Evolutionary conservation across 371 early-diverging fungal species (phyloP).

Genomic region (Funneliformis caledonium): DNA sequence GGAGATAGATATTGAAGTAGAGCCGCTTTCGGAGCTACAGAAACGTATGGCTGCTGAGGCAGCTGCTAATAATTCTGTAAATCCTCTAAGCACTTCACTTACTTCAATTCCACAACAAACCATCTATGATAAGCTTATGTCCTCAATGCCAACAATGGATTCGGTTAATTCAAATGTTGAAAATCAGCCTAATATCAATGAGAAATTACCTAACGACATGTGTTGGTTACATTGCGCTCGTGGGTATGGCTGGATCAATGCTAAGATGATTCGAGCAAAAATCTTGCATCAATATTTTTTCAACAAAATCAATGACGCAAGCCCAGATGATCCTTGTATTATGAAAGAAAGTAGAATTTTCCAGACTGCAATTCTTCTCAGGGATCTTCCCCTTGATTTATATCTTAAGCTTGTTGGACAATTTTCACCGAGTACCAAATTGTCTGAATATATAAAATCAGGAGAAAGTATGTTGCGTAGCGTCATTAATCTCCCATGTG

Average conservation of each 20-base stretch:
- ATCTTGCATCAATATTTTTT: constrained; percentile 34
- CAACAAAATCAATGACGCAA: constrained; percentile 23
- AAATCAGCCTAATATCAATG: neutral
- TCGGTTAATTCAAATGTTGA: neutral
- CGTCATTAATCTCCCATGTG: constrained; percentile 20
- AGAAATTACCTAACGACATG: constrained; percentile 15
- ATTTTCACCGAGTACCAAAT: constrained; percentile 15
- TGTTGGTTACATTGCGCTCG: constrained; percentile 39
- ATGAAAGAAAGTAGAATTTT: constrained; percentile 10
- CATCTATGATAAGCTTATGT: constrained; percentile 9
- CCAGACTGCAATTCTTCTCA: constrained; percentile 32
- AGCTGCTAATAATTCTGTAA: neutral
- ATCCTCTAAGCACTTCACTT: neutral
- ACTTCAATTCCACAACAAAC: neutral
- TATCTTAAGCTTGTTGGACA: constrained; percentile 37
- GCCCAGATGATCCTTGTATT: constrained; percentile 18
- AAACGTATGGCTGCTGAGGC: constrained; percentile 35
- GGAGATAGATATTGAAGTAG: constrained; percentile 22
- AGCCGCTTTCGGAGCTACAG: constrained; percentile 24
- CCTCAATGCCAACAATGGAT: neutral
- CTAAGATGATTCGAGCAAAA: constrained; percentile 41
- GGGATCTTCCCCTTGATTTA: constrained; percentile 32
- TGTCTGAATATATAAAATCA: constrained; percentile 33
- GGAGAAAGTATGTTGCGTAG: constrained; percentile 21
- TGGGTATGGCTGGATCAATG: constrained; percentile 37